phyloP scores from a whole-genome alignment of 2,329 filamentous ascomycete genomes.

The Myriosclerotinia scirpicola region DNA sequence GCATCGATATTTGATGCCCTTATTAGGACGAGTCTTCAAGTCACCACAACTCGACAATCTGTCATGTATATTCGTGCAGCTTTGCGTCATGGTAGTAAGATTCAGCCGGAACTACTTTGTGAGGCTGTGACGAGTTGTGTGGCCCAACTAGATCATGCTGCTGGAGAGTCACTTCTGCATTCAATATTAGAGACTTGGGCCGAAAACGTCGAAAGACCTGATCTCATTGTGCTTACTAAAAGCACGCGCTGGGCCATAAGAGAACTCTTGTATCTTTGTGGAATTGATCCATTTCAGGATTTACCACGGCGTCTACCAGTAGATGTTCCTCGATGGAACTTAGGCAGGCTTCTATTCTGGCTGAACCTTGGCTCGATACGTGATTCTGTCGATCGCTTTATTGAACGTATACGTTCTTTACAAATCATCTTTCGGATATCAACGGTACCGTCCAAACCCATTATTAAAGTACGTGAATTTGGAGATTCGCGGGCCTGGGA shows the following conservation, averaged over 20 bases:
- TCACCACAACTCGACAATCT: constrained; percentile 30
- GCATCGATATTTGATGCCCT: constrained; percentile 36
- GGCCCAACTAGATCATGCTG: constrained; percentile 29
- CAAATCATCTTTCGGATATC: neutral
- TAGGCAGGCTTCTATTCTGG: constrained; percentile 30
- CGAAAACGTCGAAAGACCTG: constrained; percentile 16
- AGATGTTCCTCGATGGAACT: constrained; percentile 24
- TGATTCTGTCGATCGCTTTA: constrained; percentile 26
- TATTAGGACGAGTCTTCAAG: constrained; percentile 33
- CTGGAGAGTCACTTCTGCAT: constrained; percentile 32
- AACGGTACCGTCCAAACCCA: neutral
- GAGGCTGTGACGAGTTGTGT: constrained; percentile 31
- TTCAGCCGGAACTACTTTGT: constrained; percentile 32
- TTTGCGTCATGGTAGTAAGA: constrained; percentile 33
- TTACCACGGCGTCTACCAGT: constrained; percentile 22
- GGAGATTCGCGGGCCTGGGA: neutral
- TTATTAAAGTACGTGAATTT: neutral
- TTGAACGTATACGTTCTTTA: neutral
- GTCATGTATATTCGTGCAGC: constrained; percentile 34
- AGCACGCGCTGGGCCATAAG: constrained; percentile 29
- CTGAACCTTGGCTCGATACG: constrained; percentile 28
- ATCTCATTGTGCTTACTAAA: constrained; percentile 25
- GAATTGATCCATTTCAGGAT: constrained; percentile 28
- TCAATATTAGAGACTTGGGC: constrained; percentile 33
- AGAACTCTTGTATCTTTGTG: constrained; percentile 35